Conservation (phyloP, 768 basidiomycete species). For the Mycena polygramma region DNA sequence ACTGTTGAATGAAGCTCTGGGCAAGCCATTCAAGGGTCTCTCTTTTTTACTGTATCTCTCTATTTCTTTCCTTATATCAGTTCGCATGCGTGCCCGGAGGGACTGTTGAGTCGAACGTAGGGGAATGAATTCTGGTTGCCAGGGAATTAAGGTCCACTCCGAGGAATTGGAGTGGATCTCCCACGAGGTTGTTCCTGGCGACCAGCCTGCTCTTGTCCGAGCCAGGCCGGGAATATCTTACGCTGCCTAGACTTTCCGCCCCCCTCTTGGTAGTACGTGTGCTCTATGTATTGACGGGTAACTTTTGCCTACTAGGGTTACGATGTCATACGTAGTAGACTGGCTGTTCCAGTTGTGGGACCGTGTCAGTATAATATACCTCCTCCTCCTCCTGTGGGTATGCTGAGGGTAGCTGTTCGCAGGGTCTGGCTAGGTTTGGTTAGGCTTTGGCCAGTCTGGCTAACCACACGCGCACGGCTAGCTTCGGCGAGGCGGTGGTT, state of each 20-base stretch:
- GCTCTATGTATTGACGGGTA: conserved; percentile 15
- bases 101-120: conserved; percentile 11
- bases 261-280: conserved; percentile 24
- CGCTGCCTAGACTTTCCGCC: conserved; percentile 8
- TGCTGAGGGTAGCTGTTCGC: no score
- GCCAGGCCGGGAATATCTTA: conserved; percentile 12
- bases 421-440: no score
- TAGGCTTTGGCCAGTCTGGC: no score
- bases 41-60: background rate
- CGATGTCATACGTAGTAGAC: no score
- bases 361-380: no score
- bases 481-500: no score
- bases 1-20: conserved; percentile 1
- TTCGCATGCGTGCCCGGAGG: conserved; percentile 18
- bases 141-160: background rate
- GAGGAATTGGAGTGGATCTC: background rate
- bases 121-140: background rate
- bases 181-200: conserved; percentile 2
- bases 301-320: conserved; percentile 7
- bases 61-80: conserved; percentile 1
- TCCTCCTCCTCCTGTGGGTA: no score
- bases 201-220: conserved; percentile 22
- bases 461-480: no score
- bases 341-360: no score
- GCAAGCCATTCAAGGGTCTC: background rate